phyloP scores from a whole-genome alignment of 306 rosid genomes.

The Acmispon strigosus region DNA sequence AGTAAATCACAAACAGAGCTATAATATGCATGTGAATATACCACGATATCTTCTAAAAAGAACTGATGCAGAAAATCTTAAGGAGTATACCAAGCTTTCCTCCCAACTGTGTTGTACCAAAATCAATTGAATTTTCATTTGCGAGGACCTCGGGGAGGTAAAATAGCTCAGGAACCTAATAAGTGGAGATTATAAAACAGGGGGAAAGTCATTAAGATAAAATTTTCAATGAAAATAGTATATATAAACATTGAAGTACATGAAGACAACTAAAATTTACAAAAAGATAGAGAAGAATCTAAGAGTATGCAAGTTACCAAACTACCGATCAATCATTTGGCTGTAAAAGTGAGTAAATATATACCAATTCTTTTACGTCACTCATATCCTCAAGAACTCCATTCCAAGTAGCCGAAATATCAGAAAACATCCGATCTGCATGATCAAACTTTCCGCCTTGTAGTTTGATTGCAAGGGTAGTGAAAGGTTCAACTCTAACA shows the following conservation, averaged over 20 bases:
- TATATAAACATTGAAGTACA: neutral
- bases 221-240: constrained; percentile 10
- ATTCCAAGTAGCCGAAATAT: constrained; percentile 85
- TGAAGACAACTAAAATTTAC: neutral
- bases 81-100: constrained; percentile 72
- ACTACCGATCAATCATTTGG: neutral
- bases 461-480: constrained; percentile 87
- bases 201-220: neutral
- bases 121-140: constrained; percentile 88
- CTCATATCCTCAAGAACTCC: constrained; percentile 98
- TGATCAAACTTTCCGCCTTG: constrained; percentile 99
- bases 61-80: constrained; percentile 20
- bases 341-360: constrained; percentile 13
- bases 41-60: neutral
- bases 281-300: neutral
- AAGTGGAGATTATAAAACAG: neutral
- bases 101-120: constrained; percentile 93
- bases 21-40: constrained; percentile 6
- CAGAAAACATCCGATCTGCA: constrained; percentile 97
- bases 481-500: constrained; percentile 93
- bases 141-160: constrained; percentile 93
- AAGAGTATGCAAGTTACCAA: neutral
- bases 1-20: constrained; percentile 24
- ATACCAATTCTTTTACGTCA: constrained; percentile 97
- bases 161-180: constrained; percentile 93